Conservation (phyloP, 2,329 filamentous ascomycete species). For the Tolypocladium tropicale region DNA sequence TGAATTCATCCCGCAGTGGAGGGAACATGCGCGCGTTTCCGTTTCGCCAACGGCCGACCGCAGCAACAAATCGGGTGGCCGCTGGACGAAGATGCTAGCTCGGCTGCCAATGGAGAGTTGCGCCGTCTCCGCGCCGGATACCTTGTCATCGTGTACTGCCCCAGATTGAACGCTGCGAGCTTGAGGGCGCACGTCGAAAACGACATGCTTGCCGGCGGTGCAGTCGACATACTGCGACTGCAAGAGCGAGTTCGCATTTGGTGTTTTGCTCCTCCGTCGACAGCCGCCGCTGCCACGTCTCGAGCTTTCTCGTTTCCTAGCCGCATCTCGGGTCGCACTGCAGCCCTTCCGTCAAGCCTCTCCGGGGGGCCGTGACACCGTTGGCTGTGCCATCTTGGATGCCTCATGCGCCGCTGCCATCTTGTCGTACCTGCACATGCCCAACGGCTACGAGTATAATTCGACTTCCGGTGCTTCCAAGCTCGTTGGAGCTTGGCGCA, state of each 20-base stretch:
- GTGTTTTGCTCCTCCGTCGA: neutral
- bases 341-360: neutral
- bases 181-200: no score
- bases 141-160: neutral
- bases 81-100: neutral
- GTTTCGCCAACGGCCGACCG: neutral
- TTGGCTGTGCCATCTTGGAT: neutral
- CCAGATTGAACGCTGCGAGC: no score
- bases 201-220: no score
- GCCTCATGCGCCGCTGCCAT: neutral
- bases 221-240: no score
- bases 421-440: neutral
- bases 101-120: neutral
- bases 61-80: neutral
- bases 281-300: neutral
- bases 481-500: neutral
- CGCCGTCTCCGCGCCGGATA: neutral
- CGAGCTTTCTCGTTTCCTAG: no score
- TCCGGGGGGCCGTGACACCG: neutral
- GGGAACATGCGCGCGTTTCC: no score
- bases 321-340: neutral
- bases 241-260: no score
- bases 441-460: neutral
- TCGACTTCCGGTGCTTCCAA: neutral
- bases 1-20: no score